A percentile compares a stretch with the other conserved stretches of the same genome.
These are phyloP conservation scores for Collybiopsis luxurians DNA, from an alignment of 768 basidiomycete genomes.

Conservation along the genomic window DNA sequence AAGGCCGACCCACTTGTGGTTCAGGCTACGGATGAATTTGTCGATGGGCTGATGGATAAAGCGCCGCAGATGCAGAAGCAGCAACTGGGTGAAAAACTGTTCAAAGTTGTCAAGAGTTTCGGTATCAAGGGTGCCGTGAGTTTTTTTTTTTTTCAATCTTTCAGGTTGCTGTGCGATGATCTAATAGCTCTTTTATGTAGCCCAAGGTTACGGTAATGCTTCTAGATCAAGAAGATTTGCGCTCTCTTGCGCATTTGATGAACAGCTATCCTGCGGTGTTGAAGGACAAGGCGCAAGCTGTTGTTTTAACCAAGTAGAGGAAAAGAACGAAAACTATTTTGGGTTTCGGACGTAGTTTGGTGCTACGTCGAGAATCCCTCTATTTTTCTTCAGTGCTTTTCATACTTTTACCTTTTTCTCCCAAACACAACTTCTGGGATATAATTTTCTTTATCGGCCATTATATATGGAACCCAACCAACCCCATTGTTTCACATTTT, in stretches of 20 bases:
- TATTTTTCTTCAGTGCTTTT: no score
- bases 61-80: constrained; percentile 69
- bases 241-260: constrained; percentile 81
- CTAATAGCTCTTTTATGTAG: constrained; percentile 30
- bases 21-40: constrained; percentile 69
- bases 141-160: constrained; percentile 13
- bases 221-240: constrained; percentile 82
- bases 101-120: constrained; percentile 69
- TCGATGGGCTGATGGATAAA: constrained; percentile 59
- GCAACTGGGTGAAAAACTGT: constrained; percentile 74
- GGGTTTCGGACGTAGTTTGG: no score
- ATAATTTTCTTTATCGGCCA: no score
- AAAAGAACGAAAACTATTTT: no score
- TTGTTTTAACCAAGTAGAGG: constrained; percentile 20
- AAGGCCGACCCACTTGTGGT: constrained; percentile 71
- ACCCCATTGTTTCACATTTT: no score
- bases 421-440: no score
- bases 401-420: no score
- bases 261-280: constrained; percentile 81
- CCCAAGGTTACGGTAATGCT: constrained; percentile 84
- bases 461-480: no score
- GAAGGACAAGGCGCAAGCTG: constrained; percentile 65
- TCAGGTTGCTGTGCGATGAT: neutral
- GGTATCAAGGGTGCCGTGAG: constrained; percentile 79
- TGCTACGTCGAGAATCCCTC: no score